Evolutionary conservation across 768 basidiomycete species (phyloP).

Genomic region (Lactifluus hygrophoroides): DNA sequence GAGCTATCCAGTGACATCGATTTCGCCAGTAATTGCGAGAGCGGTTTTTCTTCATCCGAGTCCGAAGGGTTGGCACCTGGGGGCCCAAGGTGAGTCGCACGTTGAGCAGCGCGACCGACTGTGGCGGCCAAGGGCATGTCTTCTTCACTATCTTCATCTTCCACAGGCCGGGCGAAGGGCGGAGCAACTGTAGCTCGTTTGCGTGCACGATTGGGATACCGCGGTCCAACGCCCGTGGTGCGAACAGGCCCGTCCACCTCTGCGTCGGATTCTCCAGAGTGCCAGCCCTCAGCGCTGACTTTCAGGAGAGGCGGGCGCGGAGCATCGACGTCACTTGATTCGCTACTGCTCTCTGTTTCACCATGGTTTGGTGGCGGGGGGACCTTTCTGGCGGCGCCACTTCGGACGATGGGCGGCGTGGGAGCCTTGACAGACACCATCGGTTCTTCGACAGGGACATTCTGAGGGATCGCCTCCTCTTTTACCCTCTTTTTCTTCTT

Average conservation of each 20-base stretch:
- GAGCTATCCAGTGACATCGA: conserved; percentile 35
- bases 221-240: conserved; percentile 49
- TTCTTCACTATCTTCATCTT: conserved; percentile 58
- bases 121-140: conserved; percentile 69
- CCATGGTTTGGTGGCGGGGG: conserved; percentile 33
- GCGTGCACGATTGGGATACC: conserved; percentile 34
- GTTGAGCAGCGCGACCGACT: conserved; percentile 45
- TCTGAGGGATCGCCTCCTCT: conserved; percentile 28
- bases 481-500: conserved; percentile 37
- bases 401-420: conserved; percentile 30
- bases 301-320: background rate
- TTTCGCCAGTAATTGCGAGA: conserved; percentile 50
- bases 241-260: conserved; percentile 45
- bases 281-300: conserved; percentile 19
- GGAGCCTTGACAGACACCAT: conserved; percentile 21
- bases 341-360: conserved; percentile 47
- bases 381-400: conserved; percentile 25
- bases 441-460: conserved; percentile 1
- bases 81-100: conserved; percentile 30
- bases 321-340: conserved; percentile 32
- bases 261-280: conserved; percentile 55
- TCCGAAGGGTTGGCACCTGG: conserved; percentile 31
- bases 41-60: conserved; percentile 67
- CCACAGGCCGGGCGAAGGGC: conserved; percentile 3
- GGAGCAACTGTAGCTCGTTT: conserved; percentile 17